phyloP scores from a whole-genome alignment of 139 green algal species.

The Pseudopediastrum boryanum region DNA sequence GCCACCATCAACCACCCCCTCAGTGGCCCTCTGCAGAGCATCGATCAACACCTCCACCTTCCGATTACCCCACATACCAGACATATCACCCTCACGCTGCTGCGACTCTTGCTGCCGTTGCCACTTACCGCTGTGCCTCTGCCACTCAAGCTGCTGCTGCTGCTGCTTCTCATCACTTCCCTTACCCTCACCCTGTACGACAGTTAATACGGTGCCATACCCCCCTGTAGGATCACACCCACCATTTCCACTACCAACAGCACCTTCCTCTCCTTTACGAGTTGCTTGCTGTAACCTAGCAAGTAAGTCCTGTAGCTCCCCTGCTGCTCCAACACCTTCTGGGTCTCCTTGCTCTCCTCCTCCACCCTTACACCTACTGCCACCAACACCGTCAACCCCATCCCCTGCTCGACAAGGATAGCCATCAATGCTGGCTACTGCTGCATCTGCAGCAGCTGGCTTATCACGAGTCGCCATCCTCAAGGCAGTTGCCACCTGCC shows the following conservation, averaged over 20 bases:
- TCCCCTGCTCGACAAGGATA: not conserved
- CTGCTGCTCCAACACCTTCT: not conserved
- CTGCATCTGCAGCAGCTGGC: not conserved
- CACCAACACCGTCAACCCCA: not conserved
- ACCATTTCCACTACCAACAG: no score
- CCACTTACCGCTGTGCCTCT: not conserved
- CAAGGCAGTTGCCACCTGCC: no score
- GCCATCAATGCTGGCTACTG: not conserved
- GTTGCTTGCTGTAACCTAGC: not conserved
- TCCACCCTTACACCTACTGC: not conserved
- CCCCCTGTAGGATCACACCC: not conserved
- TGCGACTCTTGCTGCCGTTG: not conserved
- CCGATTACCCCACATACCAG: not conserved
- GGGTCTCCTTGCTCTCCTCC: no score
- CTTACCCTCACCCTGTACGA: no score
- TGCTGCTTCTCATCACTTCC: not conserved
- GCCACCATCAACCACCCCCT: not conserved
- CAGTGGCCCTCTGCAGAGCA: no score
- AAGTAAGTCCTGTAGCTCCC: not conserved
- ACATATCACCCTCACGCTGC: not conserved
- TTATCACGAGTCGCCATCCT: not conserved
- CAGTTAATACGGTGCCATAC: not conserved
- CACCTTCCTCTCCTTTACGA: not conserved
- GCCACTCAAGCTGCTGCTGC: conserved; percentile 1
- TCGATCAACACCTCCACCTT: not conserved